These are phyloP conservation scores for Ogataea pini DNA, from an alignment of 805 yeast species.

Conservation along the genomic window DNA sequence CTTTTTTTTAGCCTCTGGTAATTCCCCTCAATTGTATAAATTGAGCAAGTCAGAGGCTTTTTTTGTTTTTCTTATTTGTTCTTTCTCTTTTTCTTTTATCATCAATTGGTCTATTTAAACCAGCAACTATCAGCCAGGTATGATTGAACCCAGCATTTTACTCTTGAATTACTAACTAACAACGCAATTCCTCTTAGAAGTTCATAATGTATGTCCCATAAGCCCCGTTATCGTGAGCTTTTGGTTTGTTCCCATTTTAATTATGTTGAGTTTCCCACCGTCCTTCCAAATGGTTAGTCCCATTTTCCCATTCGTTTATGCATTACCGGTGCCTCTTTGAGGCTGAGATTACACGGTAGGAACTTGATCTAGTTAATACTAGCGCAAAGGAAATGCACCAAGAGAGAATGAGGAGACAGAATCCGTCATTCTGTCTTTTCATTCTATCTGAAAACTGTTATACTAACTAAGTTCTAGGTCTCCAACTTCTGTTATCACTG, in stretches of 20 bases:
- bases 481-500: constrained; percentile 23
- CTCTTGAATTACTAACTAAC: neutral
- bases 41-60: neutral
- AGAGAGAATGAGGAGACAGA: neutral
- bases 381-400: constrained; percentile 39
- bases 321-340: constrained; percentile 32
- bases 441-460: neutral
- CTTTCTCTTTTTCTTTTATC: neutral
- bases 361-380: constrained; percentile 47
- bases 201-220: constrained; percentile 9
- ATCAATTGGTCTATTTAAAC: neutral
- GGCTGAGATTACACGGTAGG: constrained; percentile 45
- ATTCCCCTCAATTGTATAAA: neutral
- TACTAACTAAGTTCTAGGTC: constrained; percentile 25
- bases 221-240: neutral
- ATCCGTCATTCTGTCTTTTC: too few species aligned
- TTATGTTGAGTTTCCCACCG: constrained; percentile 11
- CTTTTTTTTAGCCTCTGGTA: neutral
- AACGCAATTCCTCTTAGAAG: neutral
- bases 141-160: neutral
- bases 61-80: neutral
- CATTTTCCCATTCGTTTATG: constrained; percentile 8
- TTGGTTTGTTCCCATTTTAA: constrained; percentile 3
- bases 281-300: constrained; percentile 17
- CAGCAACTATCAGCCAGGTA: neutral